These are phyloP conservation scores for Macadamia tetraphylla DNA, from an alignment of 164 flowering plant species.

Conservation along the genomic window DNA sequence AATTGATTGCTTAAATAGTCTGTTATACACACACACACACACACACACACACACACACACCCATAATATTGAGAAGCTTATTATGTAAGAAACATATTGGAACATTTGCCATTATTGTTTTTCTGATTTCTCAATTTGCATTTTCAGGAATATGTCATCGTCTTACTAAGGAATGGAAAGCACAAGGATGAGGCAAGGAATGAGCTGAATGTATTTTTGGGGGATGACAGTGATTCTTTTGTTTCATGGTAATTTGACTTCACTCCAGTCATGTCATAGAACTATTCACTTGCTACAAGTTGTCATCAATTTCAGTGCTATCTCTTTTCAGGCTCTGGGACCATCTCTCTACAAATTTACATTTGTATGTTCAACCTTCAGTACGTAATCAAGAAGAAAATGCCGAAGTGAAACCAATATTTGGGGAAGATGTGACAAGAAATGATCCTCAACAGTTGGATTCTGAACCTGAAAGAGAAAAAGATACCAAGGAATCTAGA, in stretches of 20 bases:
- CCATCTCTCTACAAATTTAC: conserved; percentile 58
- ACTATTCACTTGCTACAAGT: neutral
- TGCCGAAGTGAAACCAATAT: conserved; percentile 22
- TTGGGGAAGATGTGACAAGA: conserved; percentile 18
- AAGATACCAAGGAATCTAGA: conserved; percentile 27
- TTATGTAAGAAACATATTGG: neutral
- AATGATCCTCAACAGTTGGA: conserved; percentile 26
- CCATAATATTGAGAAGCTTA: no score
- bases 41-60: no score
- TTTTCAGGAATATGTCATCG: conserved; percentile 91
- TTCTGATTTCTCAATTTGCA: conserved; percentile 7
- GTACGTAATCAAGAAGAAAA: conserved; percentile 35
- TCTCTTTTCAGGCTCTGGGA: conserved; percentile 78
- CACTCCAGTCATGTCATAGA: neutral
- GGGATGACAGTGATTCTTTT: conserved; percentile 77
- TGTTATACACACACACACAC: no score
- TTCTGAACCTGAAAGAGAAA: conserved; percentile 41
- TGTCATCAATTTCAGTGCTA: neutral
- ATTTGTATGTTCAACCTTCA: conserved; percentile 44
- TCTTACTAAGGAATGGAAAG: conserved; percentile 84
- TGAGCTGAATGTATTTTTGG: conserved; percentile 90
- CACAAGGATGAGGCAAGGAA: conserved; percentile 73
- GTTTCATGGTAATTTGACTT: conserved; percentile 58
- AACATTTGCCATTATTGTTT: neutral
- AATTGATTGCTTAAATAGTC: no score